Base-by-base conservation (phyloP, 2,329 filamentous ascomycete genomes). In the Alternaria solani region DNA sequence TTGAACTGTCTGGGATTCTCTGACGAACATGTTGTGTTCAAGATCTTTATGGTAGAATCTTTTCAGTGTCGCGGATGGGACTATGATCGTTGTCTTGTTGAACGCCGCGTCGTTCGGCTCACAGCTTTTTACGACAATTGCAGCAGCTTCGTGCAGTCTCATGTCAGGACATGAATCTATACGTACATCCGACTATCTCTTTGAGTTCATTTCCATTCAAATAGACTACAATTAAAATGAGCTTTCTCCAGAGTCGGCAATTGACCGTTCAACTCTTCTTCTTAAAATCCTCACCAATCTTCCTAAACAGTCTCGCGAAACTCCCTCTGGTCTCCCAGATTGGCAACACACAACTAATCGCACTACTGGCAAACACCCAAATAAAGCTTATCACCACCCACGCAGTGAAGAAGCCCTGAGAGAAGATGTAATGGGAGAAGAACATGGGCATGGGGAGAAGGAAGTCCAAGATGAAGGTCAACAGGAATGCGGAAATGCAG, bases 401-500 rank as follows among this genome's bases (percentile, higher is more conserved):
- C 0, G 70, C 79, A 0, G 74, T 78, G 59, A 82, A 82, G 65
- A 82, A 81, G 0, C 72, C 66, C 28, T 75, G 71, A 28, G 70
- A 77, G 61, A 80, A 81, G 23, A 81, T 71, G 57, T 81, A 81
- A 1, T 76, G 68, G 0, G 75, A 75, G 55, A 80, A 77, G 65
- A 81, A 81, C 67, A 82, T 79, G 3, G 79, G 78, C 64, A 81
- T 79, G 0, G 79, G 79, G 1, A 79, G 59, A 7, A 81, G 65
- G 47, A 81, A 77, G 59, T 80, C 79, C 59, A 82, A 67, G 41
- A 78, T 63, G 56, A 81, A 73, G 26, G 80, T 80, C 6, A 81
- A 51, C 9, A 78, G 51, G 51, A 78, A 78, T 1, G 78, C 77
- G 2, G 70, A 71, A 26, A 78, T 71, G 54, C 75, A 76, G 3